Evolutionary conservation across 116 monocot species (phyloP).

Genomic region (Papilionanthe hybrid): DNA sequence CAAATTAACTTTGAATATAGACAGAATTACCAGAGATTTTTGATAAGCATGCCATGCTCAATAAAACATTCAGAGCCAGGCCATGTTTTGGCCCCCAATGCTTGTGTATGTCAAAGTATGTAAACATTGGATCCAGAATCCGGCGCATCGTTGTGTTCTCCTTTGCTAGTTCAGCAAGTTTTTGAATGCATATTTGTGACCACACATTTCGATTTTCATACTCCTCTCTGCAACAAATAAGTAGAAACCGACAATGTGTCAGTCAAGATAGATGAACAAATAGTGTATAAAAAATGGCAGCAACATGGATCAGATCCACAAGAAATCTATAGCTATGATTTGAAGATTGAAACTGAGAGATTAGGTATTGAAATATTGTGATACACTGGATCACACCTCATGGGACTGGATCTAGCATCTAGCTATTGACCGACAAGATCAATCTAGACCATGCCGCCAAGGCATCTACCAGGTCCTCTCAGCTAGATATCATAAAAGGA

Average conservation of each 20-base stretch:
- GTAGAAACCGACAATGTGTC: neutral
- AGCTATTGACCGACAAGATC: neutral
- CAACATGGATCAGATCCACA: neutral
- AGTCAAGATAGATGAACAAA: neutral
- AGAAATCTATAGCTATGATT: neutral
- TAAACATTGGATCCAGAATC: slow-evolving; percentile 77
- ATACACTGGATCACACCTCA: neutral
- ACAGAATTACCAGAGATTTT: slow-evolving; percentile 61
- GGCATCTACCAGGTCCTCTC: neutral
- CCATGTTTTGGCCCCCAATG: slow-evolving; percentile 66
- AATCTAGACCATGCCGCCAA: neutral
- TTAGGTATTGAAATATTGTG: neutral
- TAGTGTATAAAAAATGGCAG: neutral
- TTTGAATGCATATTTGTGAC: slow-evolving; percentile 85
- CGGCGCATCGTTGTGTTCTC: slow-evolving; percentile 80
- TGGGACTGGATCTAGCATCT: neutral
- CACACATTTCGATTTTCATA: slow-evolving; percentile 64
- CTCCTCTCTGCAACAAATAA: slow-evolving; percentile 56
- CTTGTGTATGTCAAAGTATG: slow-evolving; percentile 62
- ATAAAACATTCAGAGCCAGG: slow-evolving; percentile 69
- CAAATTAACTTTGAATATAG: neutral
- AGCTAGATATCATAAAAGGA: too few relatives aligned
- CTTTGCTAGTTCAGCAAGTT: slow-evolving; percentile 77
- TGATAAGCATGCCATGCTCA: slow-evolving; percentile 49
- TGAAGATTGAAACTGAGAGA: neutral